phyloP scores from a whole-genome alignment of 2,329 filamentous ascomycete species.

The Fulvia fulva region DNA sequence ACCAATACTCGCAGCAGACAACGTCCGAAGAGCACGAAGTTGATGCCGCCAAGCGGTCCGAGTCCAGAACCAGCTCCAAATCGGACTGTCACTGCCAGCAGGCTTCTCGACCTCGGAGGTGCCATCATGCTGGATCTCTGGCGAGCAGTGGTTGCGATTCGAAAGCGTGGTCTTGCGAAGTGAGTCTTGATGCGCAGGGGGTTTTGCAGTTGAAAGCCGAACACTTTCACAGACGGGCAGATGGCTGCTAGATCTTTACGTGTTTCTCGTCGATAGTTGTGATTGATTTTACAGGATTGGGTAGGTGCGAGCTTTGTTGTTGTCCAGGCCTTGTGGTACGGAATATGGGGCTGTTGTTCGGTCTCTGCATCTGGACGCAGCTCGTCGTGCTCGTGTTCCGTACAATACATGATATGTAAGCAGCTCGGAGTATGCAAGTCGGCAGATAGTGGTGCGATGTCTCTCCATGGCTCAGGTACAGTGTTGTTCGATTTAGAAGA shows the following conservation, averaged over 20 bases:
- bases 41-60: background rate
- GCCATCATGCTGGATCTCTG: background rate
- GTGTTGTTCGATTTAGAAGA: background rate
- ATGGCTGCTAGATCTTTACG: background rate
- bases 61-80: background rate
- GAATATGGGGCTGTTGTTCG: no score
- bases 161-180: constrained; percentile 1
- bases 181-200: background rate
- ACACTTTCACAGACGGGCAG: background rate
- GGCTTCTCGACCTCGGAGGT: background rate
- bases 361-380: no score
- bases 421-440: background rate
- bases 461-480: no score
- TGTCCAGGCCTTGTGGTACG: no score
- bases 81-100: background rate
- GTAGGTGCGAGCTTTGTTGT: no score
- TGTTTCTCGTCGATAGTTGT: background rate
- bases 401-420: no score
- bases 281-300: no score
- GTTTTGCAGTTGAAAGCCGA: background rate
- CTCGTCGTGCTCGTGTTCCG: no score
- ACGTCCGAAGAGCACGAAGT: background rate
- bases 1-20: background rate
- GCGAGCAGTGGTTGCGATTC: background rate
- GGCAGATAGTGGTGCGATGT: background rate